These are phyloP conservation scores for Hura crepitans DNA, from an alignment of 441 rosid genomes.

Conservation along the genomic window DNA sequence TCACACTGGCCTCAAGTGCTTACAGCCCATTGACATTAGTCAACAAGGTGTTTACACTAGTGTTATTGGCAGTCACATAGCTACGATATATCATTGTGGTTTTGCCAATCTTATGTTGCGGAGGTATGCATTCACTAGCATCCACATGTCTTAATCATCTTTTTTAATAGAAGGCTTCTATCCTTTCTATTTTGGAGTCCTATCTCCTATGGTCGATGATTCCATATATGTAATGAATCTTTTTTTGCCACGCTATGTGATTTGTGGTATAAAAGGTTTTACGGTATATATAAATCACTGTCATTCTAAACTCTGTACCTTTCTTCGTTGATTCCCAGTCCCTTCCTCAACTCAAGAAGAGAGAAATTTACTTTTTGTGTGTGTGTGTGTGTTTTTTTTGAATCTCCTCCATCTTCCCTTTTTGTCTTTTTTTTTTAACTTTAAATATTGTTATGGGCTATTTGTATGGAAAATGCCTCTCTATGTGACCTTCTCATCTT, in stretches of 20 bases:
- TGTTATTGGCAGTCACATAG: slow-evolving; percentile 91
- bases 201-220: not conserved
- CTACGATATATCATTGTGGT: slow-evolving; percentile 88
- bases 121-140: slow-evolving; percentile 39
- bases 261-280: too few species aligned
- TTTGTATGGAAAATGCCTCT: not conserved
- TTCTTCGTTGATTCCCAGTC: not conserved
- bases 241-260: too few species aligned
- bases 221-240: not conserved
- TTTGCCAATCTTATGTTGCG: slow-evolving; percentile 95
- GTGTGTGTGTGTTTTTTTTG: not conserved
- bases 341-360: not conserved
- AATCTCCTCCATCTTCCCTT: too few species aligned
- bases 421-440: not conserved
- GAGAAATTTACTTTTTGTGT: not conserved
- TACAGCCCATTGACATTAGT: slow-evolving; percentile 83
- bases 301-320: not conserved
- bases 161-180: not conserved
- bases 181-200: not conserved
- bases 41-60: slow-evolving; percentile 89
- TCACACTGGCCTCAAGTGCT: slow-evolving; percentile 85
- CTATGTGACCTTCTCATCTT: not conserved
- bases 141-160: not conserved
- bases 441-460: not conserved
- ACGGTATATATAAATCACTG: not conserved